Conservation (phyloP, 2,329 filamentous ascomycete genomes). For the Claviceps arundinis region DNA sequence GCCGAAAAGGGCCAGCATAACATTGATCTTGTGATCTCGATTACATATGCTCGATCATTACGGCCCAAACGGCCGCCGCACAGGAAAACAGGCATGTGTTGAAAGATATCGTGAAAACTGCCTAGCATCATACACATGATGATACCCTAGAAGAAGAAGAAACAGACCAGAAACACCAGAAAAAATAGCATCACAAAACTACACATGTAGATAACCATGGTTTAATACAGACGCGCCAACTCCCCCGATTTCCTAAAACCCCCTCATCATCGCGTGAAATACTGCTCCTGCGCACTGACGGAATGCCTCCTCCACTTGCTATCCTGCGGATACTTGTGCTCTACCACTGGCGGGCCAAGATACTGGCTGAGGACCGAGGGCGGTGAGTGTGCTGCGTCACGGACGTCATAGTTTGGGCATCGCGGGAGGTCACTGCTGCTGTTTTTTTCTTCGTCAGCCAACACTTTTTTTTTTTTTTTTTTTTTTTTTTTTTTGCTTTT, state of each 20-base stretch:
- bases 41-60: too few relatives aligned
- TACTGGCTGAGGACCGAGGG: conserved; percentile 14
- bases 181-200: too few relatives aligned
- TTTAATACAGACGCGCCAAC: too few relatives aligned
- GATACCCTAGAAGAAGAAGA: too few relatives aligned
- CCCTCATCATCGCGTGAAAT: conserved; percentile 10
- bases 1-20: too few relatives aligned
- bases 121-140: too few relatives aligned
- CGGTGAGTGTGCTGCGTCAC: conserved; percentile 14
- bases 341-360: conserved; percentile 15
- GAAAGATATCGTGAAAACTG: too few relatives aligned
- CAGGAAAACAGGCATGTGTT: too few relatives aligned
- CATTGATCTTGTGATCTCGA: too few relatives aligned
- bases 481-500: neutral
- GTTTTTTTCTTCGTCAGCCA: neutral
- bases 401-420: conserved; percentile 3
- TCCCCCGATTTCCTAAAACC: neutral
- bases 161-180: too few relatives aligned
- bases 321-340: conserved; percentile 18
- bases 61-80: too few relatives aligned
- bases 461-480: neutral
- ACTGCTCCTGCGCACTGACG: conserved; percentile 19
- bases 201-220: too few relatives aligned
- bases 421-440: neutral
- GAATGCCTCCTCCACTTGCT: conserved; percentile 16